Evolutionary conservation across 768 basidiomycete genomes (phyloP).

Genomic region (Termitomyces titanicus): DNA sequence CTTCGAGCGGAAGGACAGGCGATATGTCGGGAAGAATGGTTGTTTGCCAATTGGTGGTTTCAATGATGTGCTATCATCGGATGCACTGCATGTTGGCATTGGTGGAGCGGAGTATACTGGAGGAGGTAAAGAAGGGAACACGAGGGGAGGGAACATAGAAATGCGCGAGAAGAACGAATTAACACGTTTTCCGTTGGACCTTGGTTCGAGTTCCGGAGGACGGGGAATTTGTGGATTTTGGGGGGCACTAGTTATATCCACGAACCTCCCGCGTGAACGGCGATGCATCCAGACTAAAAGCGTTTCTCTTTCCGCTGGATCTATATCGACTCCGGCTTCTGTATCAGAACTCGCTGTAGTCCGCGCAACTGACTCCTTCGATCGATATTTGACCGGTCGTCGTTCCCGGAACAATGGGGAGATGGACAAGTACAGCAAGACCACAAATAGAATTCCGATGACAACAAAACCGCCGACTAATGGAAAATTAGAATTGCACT

Average conservation of each 20-base stretch:
- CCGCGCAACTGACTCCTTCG: neutral
- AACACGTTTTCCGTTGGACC: neutral
- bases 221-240: neutral
- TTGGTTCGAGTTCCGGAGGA: neutral
- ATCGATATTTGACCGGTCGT: neutral
- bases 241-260: conserved; percentile 4
- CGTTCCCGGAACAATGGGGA: conserved; percentile 15
- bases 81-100: neutral
- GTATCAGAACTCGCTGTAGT: conserved; percentile 3
- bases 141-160: conserved; percentile 12
- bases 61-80: neutral
- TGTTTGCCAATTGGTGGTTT: neutral
- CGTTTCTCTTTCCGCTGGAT: conserved; percentile 11
- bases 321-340: conserved; percentile 10
- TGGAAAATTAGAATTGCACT: neutral
- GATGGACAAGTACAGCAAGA: conserved; percentile 23
- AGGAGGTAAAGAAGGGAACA: neutral
- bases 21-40: neutral
- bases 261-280: conserved; percentile 25
- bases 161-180: conserved; percentile 13
- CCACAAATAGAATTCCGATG: conserved; percentile 18
- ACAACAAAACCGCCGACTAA: conserved; percentile 21
- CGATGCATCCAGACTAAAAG: conserved; percentile 25
- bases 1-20: conserved; percentile 7
- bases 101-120: conserved; percentile 1